Conservation (phyloP, 495 filamentous ascomycete genomes). For the Neurospora africana region DNA sequence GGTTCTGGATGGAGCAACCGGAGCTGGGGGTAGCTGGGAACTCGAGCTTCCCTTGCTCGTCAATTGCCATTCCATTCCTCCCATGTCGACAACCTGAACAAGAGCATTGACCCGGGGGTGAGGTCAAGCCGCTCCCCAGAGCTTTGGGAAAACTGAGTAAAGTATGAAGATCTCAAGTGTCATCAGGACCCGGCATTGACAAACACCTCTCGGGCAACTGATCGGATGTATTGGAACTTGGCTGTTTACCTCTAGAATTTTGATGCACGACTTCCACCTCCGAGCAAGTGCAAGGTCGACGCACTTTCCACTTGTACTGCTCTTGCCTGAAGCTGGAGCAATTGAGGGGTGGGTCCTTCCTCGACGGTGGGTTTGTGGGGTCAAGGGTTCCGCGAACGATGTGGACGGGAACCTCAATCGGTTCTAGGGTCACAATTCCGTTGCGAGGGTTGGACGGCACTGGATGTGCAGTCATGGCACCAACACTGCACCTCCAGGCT, state of each 20-base stretch:
- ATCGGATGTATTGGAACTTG: neutral
- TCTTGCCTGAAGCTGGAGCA: neutral
- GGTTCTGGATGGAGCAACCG: conserved; percentile 2
- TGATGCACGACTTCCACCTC: neutral
- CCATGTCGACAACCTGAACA: neutral
- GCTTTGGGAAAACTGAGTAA: neutral
- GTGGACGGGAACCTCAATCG: neutral
- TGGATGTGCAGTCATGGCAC: neutral
- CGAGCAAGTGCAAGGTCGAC: neutral
- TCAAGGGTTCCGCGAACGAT: neutral
- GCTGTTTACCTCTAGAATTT: no score
- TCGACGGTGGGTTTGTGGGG: neutral
- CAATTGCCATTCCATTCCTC: neutral
- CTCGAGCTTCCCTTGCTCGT: conserved; percentile 10
- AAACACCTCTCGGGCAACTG: neutral
- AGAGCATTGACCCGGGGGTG: neutral
- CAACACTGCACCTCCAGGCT: neutral
- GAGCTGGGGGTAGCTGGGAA: conserved; percentile 13
- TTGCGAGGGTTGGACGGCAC: neutral
- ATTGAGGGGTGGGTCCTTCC: neutral
- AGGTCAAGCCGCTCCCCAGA: neutral
- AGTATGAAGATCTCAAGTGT: neutral
- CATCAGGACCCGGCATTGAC: neutral
- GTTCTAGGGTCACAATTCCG: neutral
- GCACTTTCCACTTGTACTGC: neutral